Conservation (phyloP, 192 early-diverging fungal genomes). For the Podochytrium sp. region DNA sequence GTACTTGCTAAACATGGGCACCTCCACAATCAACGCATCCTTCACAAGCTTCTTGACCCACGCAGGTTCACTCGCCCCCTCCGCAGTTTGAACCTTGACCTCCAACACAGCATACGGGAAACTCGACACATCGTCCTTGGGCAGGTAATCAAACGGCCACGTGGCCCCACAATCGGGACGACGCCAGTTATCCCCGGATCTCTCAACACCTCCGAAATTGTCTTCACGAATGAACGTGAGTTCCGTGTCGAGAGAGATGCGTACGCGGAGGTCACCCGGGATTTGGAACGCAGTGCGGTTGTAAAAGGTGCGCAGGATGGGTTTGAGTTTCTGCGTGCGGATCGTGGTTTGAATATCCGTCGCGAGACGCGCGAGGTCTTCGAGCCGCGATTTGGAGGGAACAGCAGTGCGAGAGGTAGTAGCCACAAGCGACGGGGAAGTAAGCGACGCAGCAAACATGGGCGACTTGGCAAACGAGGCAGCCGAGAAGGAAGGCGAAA, state of each 20-base stretch:
- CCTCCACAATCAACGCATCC: conserved; percentile 84
- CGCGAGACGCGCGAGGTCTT: conserved; percentile 69
- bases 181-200: conserved; percentile 89
- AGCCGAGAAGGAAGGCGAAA: background rate
- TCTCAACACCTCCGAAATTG: conserved; percentile 62
- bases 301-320: conserved; percentile 88
- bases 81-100: conserved; percentile 94
- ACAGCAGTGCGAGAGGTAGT: conserved; percentile 27
- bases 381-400: conserved; percentile 39
- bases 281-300: conserved; percentile 98
- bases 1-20: conserved; percentile 98
- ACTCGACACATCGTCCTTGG: conserved; percentile 73
- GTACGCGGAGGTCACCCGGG: conserved; percentile 90
- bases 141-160: conserved; percentile 80
- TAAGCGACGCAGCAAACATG: background rate
- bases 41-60: conserved; percentile 94
- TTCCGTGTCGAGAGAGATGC: conserved; percentile 95
- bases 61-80: conserved; percentile 85
- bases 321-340: conserved; percentile 64
- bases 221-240: conserved; percentile 97
- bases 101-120: conserved; percentile 98
- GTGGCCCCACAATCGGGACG: conserved; percentile 81
- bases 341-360: conserved; percentile 75
- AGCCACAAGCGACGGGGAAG: conserved; percentile 2
- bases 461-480: background rate